Base-by-base conservation (phyloP, 148 eudicot genomes). In the Vaccinium corymbosum region DNA sequence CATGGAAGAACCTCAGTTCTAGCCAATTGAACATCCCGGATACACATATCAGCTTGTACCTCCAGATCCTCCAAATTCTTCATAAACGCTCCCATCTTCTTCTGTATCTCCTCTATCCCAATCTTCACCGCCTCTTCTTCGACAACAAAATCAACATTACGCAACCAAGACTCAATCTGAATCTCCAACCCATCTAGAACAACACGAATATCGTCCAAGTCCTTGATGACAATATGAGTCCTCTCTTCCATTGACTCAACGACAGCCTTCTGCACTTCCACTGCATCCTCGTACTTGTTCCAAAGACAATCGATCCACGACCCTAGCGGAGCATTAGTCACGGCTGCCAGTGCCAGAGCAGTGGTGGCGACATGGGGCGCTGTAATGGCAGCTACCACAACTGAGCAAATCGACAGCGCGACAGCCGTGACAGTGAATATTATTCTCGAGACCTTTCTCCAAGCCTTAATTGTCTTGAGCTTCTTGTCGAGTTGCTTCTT, bases 341-440 rank as follows among this genome's bases (percentile, higher is more conserved):
- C 96, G 0, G 97, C 99, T 0, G 98, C 98, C 29, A 97, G 57
- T 0, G 98, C 98, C 38, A 97, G 57, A 11, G 98, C 98, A 11
- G 98, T 98, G 0, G 98, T 92, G 0, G 98, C 99, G 7, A 97
- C 93, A 0, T 94, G 96, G 1, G 98, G 98, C 0, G 97, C 95
- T 0, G 95, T 93, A 86, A 94, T 89, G 48, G 98, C 98, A 0
- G 99, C 99, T 0, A 98, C 96, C 89, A 95, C 99, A 64, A 95
- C 95, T 1, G 99, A 97, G 86, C 99, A 97, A 52, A 97, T 97
- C 81, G 95, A 80, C 84, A 97, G 98, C 0, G 98, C 88, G 0
- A 98, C 96, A 78, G 95, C 93, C 2, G 99, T 94, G 29, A 94
- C 94, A 0, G 87, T 95, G 68, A 97, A 97, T 59, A 97, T 94